phyloP scores from a whole-genome alignment of 495 filamentous ascomycete species.

The Penicillium coffeae region DNA sequence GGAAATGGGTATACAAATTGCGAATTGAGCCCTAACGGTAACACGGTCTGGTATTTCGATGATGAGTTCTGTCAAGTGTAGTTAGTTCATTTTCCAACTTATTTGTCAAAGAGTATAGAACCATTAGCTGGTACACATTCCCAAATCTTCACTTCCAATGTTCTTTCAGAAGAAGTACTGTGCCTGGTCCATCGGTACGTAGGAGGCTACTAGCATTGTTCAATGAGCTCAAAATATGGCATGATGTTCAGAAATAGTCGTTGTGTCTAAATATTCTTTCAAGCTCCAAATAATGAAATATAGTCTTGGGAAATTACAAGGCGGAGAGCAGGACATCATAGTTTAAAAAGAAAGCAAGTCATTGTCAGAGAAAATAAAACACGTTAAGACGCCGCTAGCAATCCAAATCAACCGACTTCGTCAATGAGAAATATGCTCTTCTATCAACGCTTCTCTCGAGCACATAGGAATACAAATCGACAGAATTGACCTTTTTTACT shows the following conservation, averaged over 20 bases:
- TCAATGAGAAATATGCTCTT: conserved; percentile 24
- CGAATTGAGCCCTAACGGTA: not conserved
- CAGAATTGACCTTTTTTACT: conserved; percentile 18
- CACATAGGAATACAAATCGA: conserved; percentile 15
- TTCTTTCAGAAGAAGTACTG: no score
- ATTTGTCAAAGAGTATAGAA: no score
- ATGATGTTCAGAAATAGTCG: no score
- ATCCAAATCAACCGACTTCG: conserved; percentile 23
- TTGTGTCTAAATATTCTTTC: not conserved
- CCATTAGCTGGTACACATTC: no score
- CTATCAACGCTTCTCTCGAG: conserved; percentile 21
- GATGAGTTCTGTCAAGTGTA: not conserved
- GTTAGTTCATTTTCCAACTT: no score
- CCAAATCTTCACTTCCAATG: no score
- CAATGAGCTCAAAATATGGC: no score
- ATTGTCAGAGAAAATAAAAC: conserved; percentile 17
- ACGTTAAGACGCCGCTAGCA: conserved; percentile 35
- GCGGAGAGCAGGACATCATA: conserved; percentile 1
- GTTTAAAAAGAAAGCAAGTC: conserved; percentile 9
- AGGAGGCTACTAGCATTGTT: no score
- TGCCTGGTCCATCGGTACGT: no score
- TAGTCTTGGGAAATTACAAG: conserved; percentile 1
- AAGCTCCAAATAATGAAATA: not conserved
- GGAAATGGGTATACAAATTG: not conserved
- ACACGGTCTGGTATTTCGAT: not conserved